Evolutionary conservation across 306 rosid genomes (phyloP).

Genomic region (Fragaria nilgerrensis): DNA sequence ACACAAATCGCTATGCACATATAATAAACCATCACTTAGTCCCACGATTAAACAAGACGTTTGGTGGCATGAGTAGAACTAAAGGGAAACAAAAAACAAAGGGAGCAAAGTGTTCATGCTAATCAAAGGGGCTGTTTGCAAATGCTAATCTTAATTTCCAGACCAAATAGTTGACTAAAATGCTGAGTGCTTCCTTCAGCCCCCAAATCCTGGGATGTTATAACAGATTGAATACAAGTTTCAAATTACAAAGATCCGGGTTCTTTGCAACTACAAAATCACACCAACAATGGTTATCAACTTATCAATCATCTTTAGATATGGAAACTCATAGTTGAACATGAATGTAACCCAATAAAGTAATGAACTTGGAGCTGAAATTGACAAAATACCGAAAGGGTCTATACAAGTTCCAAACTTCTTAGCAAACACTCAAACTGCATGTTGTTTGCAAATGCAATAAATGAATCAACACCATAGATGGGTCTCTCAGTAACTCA

Average conservation of each 20-base stretch:
- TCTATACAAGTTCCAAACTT: background rate
- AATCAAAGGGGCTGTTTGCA: background rate
- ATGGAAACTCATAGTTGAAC: background rate
- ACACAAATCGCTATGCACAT: background rate
- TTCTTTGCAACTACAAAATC: background rate
- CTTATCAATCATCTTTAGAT: background rate
- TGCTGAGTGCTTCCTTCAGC: background rate
- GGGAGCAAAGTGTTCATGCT: background rate
- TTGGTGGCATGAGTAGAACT: background rate
- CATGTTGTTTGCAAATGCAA: background rate
- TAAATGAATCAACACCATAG: background rate
- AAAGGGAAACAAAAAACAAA: background rate
- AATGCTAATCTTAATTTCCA: background rate
- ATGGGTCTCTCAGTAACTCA: background rate
- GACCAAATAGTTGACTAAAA: background rate
- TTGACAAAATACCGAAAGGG: background rate
- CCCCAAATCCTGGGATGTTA: background rate
- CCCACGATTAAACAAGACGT: background rate
- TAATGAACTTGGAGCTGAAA: background rate
- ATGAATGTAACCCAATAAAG: background rate
- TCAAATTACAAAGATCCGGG: background rate
- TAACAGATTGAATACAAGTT: background rate
- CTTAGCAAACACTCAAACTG: background rate
- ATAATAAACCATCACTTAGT: background rate
- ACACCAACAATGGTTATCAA: background rate